phyloP scores from a whole-genome alignment of 1,139 yeast genomes.

The Tardiomyces depauwii region DNA sequence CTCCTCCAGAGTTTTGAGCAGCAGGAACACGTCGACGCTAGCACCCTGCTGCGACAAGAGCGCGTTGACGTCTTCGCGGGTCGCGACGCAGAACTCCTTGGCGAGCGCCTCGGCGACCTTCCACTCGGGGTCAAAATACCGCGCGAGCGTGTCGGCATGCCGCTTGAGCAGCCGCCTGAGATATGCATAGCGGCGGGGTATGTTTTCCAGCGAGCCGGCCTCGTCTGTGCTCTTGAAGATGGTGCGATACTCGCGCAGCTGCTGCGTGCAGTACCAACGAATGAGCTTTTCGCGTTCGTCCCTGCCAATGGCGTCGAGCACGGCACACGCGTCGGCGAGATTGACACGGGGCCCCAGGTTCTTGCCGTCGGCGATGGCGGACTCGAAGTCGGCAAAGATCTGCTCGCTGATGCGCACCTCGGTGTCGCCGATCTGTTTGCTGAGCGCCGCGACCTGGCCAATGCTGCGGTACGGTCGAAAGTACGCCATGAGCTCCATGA shows the following conservation, averaged over 20 bases:
- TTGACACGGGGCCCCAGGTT: conserved; percentile 10
- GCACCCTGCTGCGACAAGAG: conserved; percentile 25
- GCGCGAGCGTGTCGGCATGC: conserved; percentile 41
- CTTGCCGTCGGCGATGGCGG: conserved; percentile 5
- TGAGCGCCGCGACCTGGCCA: conserved; percentile 63
- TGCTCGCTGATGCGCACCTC: conserved; percentile 61
- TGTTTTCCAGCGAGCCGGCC: conserved; percentile 87
- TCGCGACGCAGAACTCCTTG: conserved; percentile 52
- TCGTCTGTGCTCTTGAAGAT: conserved; percentile 76
- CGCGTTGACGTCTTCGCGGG: conserved; percentile 52
- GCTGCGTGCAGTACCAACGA: conserved; percentile 63
- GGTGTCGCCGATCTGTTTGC: conserved; percentile 50
- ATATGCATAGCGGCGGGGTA: conserved; percentile 70
- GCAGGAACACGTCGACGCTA: conserved; percentile 39
- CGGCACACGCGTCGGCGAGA: conserved; percentile 53
- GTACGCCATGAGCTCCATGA: conserved; percentile 62
- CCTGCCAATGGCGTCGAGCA: conserved; percentile 56
- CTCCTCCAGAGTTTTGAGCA: conserved; percentile 49
- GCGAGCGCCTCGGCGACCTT: conserved; percentile 52
- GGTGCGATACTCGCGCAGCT: conserved; percentile 59
- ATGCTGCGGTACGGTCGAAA: conserved; percentile 79
- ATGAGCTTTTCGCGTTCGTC: conserved; percentile 51
- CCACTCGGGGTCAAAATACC: conserved; percentile 65
- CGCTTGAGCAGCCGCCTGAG: conserved; percentile 59
- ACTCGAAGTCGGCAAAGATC: conserved; percentile 54